A percentile compares a stretch with the other conserved stretches of the same genome.
Conservation (phyloP, 2,329 filamentous ascomycete genomes). For the Paradendryphiella salina region DNA sequence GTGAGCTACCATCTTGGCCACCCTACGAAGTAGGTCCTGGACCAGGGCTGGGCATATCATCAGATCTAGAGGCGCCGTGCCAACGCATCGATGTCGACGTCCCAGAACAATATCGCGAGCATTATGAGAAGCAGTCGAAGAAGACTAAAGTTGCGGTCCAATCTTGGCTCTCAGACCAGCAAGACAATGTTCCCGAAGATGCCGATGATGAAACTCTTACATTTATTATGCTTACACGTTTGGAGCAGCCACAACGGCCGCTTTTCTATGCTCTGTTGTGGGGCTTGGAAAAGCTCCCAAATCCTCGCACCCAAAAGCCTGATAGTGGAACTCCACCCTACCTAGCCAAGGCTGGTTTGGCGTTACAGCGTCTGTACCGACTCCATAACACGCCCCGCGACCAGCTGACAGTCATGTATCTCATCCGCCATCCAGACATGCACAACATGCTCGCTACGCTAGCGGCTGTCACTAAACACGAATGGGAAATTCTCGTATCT, state of each 20-base stretch:
- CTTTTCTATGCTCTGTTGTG: slow-evolving; percentile 80
- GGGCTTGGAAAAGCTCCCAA: slow-evolving; percentile 57
- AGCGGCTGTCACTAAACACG: slow-evolving; percentile 83
- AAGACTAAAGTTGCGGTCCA: slow-evolving; percentile 92
- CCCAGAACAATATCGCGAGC: slow-evolving; percentile 87
- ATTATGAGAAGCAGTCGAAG: slow-evolving; percentile 88
- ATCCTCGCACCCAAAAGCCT: slow-evolving; percentile 69
- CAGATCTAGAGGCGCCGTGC: slow-evolving; percentile 60
- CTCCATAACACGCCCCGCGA: slow-evolving; percentile 74
- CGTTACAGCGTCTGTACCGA: slow-evolving; percentile 84
- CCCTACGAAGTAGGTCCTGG: slow-evolving; percentile 66
- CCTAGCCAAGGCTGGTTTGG: slow-evolving; percentile 72
- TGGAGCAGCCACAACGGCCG: slow-evolving; percentile 73
- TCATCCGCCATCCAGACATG: slow-evolving; percentile 78
- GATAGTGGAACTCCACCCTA: slow-evolving; percentile 66
- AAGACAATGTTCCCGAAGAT: slow-evolving; percentile 78
- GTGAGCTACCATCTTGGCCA: slow-evolving; percentile 85
- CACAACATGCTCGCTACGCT: slow-evolving; percentile 88
- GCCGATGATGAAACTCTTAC: slow-evolving; percentile 92
- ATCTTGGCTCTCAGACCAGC: slow-evolving; percentile 82
- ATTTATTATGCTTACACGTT: slow-evolving; percentile 89
- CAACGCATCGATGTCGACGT: slow-evolving; percentile 91
- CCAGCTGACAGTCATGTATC: slow-evolving; percentile 81
- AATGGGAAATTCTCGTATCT: slow-evolving; percentile 94
- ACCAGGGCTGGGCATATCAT: slow-evolving; percentile 61